Evolutionary conservation across 768 basidiomycete genomes (phyloP), one percentile per base, ranked within the genome.

Genomic region (Baorangia bicolor): DNA sequence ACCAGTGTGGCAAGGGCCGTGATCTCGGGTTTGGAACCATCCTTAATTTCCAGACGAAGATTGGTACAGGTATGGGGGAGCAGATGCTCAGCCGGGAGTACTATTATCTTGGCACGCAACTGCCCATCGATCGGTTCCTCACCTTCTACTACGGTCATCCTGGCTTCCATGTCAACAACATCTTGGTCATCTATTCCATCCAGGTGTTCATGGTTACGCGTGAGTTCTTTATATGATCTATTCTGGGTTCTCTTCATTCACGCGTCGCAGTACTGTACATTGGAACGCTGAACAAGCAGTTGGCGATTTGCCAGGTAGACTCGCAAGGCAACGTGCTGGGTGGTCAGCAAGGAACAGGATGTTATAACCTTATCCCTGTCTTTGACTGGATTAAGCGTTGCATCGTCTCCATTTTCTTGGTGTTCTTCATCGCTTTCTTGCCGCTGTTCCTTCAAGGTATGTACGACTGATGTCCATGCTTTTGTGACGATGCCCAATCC

Each of bases 61-160:
- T 99, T 66, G 96, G 96, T 28, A 97, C 92, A 30, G 97, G 97
- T 75, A 99, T 99, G 97, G 97, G 97, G 65, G 97, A 99, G 74
- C 97, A 99, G 69, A 96, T 98, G 94, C 87, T 99, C 64, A 98
- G 94, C 75, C 86, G 97, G 63, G 97, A 99, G 75, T 99, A 99
- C 72, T 99, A 98, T 74, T 99, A 98, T 72, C 81, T 99, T 44
- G 97, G 97, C 49, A 99, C 97, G 10, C 97, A 99, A 71, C 80
- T 99, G 53, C 97, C 97, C 33, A 86, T 99, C 66, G 97, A 99
- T 71, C 90, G 97, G 25, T 99, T 99, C 86, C 79, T 99, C 65
- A 98, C 96, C 21, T 99, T 98, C 81, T 99, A 99, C 78, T 99
- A 98, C 66, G 96, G 91, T 51, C 97, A 99, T 75, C 96, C 97